A percentile compares a stretch with the other conserved stretches of the same genome.
phyloP scores from a whole-genome alignment of 2,329 filamentous ascomycete genomes.

The Fusarium sp. region DNA sequence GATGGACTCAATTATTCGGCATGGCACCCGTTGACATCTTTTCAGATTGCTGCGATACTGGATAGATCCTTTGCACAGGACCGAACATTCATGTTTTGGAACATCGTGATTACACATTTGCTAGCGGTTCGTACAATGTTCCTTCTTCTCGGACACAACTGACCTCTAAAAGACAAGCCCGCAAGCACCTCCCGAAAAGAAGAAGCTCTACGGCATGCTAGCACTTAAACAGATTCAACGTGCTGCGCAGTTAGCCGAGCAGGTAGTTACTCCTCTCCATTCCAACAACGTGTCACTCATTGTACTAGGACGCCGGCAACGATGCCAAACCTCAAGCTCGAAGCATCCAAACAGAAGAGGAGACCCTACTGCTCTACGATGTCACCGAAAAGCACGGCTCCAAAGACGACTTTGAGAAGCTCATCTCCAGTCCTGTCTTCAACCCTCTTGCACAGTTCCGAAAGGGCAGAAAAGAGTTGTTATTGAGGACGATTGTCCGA shows the following conservation, averaged over 20 bases:
- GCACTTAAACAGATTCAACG: constrained; percentile 64
- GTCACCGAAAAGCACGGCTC: constrained; percentile 59
- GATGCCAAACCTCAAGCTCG: constrained; percentile 44
- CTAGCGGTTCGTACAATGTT: constrained; percentile 59
- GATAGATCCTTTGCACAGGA: constrained; percentile 65
- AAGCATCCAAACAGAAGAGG: constrained; percentile 61
- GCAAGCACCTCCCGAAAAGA: constrained; percentile 62
- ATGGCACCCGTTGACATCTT: constrained; percentile 11
- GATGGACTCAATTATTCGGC: not conserved
- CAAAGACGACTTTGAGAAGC: constrained; percentile 55
- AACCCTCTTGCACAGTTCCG: constrained; percentile 59
- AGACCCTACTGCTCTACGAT: constrained; percentile 62
- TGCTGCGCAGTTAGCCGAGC: constrained; percentile 60
- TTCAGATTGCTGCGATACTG: constrained; percentile 63
- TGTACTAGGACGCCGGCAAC: constrained; percentile 39
- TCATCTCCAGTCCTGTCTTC: constrained; percentile 54
- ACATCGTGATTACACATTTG: constrained; percentile 65
- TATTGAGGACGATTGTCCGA: constrained; percentile 56
- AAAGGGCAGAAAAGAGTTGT: constrained; percentile 60
- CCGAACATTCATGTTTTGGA: constrained; percentile 64
- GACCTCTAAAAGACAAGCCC: constrained; percentile 55
- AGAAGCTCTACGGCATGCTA: constrained; percentile 64
- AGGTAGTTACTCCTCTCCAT: constrained; percentile 51
- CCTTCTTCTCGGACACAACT: not conserved
- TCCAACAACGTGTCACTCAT: not conserved